Conservation (phyloP, 179 eudicot genomes). For the Camellia oleifera region DNA sequence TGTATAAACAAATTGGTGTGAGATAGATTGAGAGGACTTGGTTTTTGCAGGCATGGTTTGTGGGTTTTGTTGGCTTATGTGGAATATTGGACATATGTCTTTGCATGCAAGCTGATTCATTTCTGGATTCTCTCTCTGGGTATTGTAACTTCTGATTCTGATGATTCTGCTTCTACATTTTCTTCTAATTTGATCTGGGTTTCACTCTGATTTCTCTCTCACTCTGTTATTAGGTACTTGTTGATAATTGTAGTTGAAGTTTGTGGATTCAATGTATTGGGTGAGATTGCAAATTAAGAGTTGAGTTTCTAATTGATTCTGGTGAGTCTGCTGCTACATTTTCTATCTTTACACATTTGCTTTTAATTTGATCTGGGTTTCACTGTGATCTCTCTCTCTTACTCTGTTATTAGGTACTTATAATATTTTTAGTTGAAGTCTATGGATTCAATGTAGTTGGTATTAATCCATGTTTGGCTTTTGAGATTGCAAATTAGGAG, state of each 20-base stretch:
- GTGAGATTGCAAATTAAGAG: background rate
- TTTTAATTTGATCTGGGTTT: no score
- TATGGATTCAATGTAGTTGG: no score
- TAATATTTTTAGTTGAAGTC: no score
- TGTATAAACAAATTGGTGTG: background rate
- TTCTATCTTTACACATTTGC: no score
- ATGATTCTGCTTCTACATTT: background rate
- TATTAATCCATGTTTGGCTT: background rate
- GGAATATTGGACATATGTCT: slow-evolving; percentile 15
- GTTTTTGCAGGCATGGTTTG: slow-evolving; percentile 19
- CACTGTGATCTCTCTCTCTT: no score
- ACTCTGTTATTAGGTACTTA: no score
- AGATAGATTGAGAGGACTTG: slow-evolving; percentile 9
- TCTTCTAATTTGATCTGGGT: slow-evolving; percentile 11
- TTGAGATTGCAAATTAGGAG: slow-evolving; percentile 18
- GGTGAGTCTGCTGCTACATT: no score
- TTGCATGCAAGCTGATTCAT: slow-evolving; percentile 21
- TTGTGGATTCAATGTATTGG: slow-evolving; percentile 12
- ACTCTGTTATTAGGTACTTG: no score
- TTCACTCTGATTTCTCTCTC: background rate
- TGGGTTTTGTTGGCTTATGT: slow-evolving; percentile 17
- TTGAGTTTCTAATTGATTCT: no score
- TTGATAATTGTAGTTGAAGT: slow-evolving; percentile 5
- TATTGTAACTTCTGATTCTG: slow-evolving; percentile 5
- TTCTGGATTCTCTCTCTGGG: background rate